Percentiles rank a stretch among this genome's conserved stretches.
Conservation (phyloP, 371 early-diverging fungal genomes). For the Mycotypha africana region DNA sequence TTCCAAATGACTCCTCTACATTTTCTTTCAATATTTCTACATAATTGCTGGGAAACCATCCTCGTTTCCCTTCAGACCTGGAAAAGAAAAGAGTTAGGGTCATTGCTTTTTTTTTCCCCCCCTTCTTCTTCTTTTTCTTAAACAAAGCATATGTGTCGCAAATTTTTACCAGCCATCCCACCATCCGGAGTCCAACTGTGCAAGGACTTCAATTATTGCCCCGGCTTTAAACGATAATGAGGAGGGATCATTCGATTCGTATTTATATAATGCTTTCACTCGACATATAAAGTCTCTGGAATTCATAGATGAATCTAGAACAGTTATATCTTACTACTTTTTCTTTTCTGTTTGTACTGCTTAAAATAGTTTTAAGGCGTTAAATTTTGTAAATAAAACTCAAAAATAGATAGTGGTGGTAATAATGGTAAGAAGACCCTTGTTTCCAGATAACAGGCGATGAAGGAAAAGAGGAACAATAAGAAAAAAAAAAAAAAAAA, state of each 20-base stretch:
- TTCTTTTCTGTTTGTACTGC: too few relatives aligned
- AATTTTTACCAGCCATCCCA: slow-evolving; percentile 82
- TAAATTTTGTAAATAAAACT: too few relatives aligned
- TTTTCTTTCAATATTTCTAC: slow-evolving; percentile 46
- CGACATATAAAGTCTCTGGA: slow-evolving; percentile 38
- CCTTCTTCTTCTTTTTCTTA: too few relatives aligned
- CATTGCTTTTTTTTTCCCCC: too few relatives aligned
- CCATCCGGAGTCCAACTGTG: slow-evolving; percentile 86
- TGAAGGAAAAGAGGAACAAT: background rate
- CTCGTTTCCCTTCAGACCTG: slow-evolving; percentile 61
- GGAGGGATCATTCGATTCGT: slow-evolving; percentile 63
- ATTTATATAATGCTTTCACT: slow-evolving; percentile 81
- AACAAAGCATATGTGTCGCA: too few relatives aligned
- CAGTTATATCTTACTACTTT: too few relatives aligned
- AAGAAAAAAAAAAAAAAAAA: slow-evolving; percentile 3
- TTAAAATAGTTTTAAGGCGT: too few relatives aligned
- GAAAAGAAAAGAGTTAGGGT: background rate
- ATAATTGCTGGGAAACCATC: slow-evolving; percentile 91
- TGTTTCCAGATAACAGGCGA: too few relatives aligned
- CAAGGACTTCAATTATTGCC: slow-evolving; percentile 78
- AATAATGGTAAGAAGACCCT: too few relatives aligned
- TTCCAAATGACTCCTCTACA: too few relatives aligned
- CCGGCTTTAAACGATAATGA: slow-evolving; percentile 74
- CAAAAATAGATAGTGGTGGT: slow-evolving; percentile 1
- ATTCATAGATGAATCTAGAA: too few relatives aligned